Base-by-base conservation (phyloP, 176 grass and related monocot genomes). In the Avena eriantha region DNA sequence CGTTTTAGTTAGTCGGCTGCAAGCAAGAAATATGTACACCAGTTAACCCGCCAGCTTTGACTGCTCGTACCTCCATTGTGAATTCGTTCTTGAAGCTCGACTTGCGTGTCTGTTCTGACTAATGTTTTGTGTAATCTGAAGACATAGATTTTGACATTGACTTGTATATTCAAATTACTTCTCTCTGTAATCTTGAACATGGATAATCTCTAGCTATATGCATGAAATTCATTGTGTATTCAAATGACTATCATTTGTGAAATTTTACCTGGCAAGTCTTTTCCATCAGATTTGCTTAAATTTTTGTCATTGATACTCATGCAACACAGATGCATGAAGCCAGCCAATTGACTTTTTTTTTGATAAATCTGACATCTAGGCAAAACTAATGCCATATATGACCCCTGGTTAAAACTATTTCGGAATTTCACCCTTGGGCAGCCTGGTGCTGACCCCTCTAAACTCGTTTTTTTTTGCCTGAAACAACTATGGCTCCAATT, bases 11-110 rank as follows among this genome's bases (percentile, higher is more conserved):
- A 76, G 75, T 75, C 75, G 1, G 85, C n/a, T 81, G 65, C 22
- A 79, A 43, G 49, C 31, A 78, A 69, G 49, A 78, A 80, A 47
- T 13, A 59, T 72, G 66, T 86, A 60, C 76, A 86, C 39, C 36
- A 59, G 31, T 58, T 69, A 80, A 80, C 69, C 65, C 29, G 66
- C 69, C 53, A 85, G 33, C 36, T 64, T 82, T 85, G 51, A 65
- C 90, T 65, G 78, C 45, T 39, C 81, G 78, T 78, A 88, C n/a
- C 82, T 10, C 1, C 64, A 73, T 39, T 55, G 77, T 54, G 71
- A 83, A 82, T 78, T 64, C 14, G 53, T 55, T 71, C 43, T 22
- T 24, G 45, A 78, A 85, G 61, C 13, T 47, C 13, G 61, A 73
- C 35, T 56, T 18, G 3, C 36, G n/a, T 51, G 58, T 22, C 34